Base-by-base conservation (phyloP, 805 yeast species). In the Candida manassasensis region DNA sequence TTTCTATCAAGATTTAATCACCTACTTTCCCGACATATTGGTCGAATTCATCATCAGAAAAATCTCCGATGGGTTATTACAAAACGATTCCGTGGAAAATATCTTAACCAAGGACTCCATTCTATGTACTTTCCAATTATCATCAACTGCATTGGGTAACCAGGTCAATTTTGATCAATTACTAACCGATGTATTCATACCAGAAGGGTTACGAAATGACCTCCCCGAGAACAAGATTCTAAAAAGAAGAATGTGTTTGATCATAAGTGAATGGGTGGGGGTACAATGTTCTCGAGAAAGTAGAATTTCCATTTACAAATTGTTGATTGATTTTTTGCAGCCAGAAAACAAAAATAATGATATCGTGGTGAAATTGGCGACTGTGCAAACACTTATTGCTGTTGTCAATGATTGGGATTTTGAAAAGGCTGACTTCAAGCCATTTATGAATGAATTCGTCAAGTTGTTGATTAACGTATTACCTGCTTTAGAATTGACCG, bases 381-480 rank as follows among this genome's bases (percentile, higher is more conserved):
- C 93, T 0, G 68, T 82, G 11, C 82, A 81, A 48, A 77, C 90
- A 0, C 59, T 89, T 14, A 71, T 79, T 40, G 69, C 75, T 19
- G 68, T 84, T 32, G 67, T 90, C 21, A 89, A 86, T 41, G 96
- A 88, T 49, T 86, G 94, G 85, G 89, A 84, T 41, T 89, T 90
- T 55, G 69, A 77, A 25, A 81, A 84, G 40, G 64, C 61, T 11
- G 77, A 67, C 19, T 86, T 93, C 48, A 60, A 73, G 42, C 86
- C 90, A 1, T 88, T 61, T 49, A 62, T 84, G 36, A 69, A 73
- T 19, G 67, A 66, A 1, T 71, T 73, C 27, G 69, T 84, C 8
- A 47, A 58, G 2, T 54, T 69, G n/a, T 52, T 79, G 10, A 53
- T 87, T 21, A 55, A 56, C 6, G 49, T 84, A 13, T 50, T 87